A percentile compares a stretch with the other conserved stretches of the same genome.
Conservation (phyloP, 139 green algal genomes). For the Zygnema cylindricum region DNA sequence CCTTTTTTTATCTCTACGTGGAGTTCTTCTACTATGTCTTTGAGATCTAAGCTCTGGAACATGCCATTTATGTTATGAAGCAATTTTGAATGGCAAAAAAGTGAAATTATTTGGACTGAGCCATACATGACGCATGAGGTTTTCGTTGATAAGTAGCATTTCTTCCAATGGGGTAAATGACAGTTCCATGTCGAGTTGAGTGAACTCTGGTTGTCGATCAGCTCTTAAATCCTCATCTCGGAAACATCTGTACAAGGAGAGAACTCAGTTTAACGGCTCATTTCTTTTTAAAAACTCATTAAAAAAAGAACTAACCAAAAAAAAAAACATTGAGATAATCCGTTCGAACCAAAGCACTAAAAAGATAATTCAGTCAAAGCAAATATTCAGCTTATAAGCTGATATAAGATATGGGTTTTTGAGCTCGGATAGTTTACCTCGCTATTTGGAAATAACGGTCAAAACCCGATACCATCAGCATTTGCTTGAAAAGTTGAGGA, state of each 20-base stretch:
- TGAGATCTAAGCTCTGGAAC: background rate
- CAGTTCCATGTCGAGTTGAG: constrained; percentile 96
- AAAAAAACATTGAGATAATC: too few species aligned
- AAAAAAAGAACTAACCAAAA: too few species aligned
- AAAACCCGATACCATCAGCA: constrained; percentile 96
- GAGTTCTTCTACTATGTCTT: background rate
- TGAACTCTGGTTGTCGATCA: constrained; percentile 98
- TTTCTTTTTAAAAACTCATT: too few species aligned
- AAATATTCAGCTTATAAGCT: too few species aligned
- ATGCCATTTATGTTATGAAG: too few species aligned
- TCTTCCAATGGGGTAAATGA: constrained; percentile 84
- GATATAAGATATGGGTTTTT: too few species aligned
- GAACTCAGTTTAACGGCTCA: too few species aligned
- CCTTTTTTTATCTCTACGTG: background rate
- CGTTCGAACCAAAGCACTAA: too few species aligned
- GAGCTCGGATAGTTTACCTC: constrained; percentile 21
- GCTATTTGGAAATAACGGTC: constrained; percentile 96
- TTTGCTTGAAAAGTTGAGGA: constrained; percentile 98
- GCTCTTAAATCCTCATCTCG: constrained; percentile 93
- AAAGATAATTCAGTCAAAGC: too few species aligned
- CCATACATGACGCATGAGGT: constrained; percentile 67
- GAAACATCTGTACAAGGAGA: constrained; percentile 89
- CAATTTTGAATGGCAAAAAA: too few species aligned
- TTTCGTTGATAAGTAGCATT: constrained; percentile 88
- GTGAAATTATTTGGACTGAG: background rate